phyloP scores from a whole-genome alignment of 2,329 filamentous ascomycete species.

The Neonectria magnoliae region DNA sequence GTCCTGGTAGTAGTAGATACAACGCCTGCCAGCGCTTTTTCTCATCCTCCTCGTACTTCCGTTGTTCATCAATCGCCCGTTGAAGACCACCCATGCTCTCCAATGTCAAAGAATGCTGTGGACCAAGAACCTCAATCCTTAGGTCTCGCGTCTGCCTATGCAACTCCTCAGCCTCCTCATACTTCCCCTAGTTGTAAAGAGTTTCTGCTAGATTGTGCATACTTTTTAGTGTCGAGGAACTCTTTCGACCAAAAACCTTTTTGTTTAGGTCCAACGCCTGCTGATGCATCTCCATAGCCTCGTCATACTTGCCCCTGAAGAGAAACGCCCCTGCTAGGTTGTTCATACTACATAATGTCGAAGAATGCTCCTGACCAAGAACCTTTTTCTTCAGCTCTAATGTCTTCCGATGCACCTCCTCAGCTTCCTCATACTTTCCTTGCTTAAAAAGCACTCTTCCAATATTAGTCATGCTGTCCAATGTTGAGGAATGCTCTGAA shows the following conservation, averaged over 20 bases:
- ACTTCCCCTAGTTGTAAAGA: neutral
- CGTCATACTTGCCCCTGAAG: neutral
- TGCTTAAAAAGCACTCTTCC: neutral
- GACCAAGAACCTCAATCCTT: no score
- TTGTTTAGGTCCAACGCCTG: slow-evolving; percentile 23
- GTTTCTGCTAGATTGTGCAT: slow-evolving; percentile 17
- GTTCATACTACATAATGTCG: neutral
- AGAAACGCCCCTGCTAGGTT: slow-evolving; percentile 19
- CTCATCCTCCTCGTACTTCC: no score
- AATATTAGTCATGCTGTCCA: slow-evolving; percentile 1
- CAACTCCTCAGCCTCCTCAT: neutral
- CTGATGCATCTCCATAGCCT: slow-evolving; percentile 15
- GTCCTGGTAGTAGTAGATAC: no score
- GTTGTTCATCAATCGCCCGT: no score
- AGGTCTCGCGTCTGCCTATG: neutral
- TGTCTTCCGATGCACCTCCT: neutral
- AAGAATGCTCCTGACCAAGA: slow-evolving; percentile 11
- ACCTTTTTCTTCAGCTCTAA: slow-evolving; percentile 8
- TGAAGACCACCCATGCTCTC: no score
- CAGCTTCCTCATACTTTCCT: neutral
- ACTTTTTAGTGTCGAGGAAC: slow-evolving; percentile 18
- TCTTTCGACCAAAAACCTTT: slow-evolving; percentile 25
- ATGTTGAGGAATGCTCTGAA: slow-evolving; percentile 11
- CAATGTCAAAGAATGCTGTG: no score
- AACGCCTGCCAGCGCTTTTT: no score